Evolutionary conservation across 306 rosid species (phyloP).

Genomic region (Pterocarpus macrocarpus): DNA sequence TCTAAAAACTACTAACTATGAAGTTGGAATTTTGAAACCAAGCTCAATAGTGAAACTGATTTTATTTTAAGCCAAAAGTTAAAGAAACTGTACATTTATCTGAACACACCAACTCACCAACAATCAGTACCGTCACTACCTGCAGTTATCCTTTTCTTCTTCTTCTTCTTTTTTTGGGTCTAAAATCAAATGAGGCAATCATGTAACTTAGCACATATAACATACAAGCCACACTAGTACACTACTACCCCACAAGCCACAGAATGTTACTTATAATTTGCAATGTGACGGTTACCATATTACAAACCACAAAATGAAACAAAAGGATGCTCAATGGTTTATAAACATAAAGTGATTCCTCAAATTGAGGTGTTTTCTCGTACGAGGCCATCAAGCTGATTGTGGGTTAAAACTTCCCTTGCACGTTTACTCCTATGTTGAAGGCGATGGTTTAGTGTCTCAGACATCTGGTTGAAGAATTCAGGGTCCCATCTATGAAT

Average conservation of each 20-base stretch:
- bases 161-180: neutral
- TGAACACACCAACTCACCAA: neutral
- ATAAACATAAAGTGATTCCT: conserved; percentile 30
- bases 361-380: conserved; percentile 36
- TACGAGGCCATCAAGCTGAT: conserved; percentile 57
- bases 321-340: neutral
- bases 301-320: conserved; percentile 14
- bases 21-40: no score
- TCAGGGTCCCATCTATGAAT: conserved; percentile 87
- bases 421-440: conserved; percentile 77
- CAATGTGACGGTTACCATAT: neutral
- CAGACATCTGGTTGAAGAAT: conserved; percentile 89
- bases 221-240: no score
- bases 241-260: no score
- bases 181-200: neutral
- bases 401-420: conserved; percentile 65
- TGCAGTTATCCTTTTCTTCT: neutral
- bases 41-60: neutral
- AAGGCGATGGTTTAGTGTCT: conserved; percentile 85
- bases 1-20: no score
- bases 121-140: neutral
- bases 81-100: neutral
- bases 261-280: neutral
- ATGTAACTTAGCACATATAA: neutral
- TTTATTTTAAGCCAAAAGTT: neutral